A percentile compares a stretch with the other conserved stretches of the same genome.
Conservation (phyloP, 2,329 filamentous ascomycete species). For the Fonsecaea pedrosoi region DNA sequence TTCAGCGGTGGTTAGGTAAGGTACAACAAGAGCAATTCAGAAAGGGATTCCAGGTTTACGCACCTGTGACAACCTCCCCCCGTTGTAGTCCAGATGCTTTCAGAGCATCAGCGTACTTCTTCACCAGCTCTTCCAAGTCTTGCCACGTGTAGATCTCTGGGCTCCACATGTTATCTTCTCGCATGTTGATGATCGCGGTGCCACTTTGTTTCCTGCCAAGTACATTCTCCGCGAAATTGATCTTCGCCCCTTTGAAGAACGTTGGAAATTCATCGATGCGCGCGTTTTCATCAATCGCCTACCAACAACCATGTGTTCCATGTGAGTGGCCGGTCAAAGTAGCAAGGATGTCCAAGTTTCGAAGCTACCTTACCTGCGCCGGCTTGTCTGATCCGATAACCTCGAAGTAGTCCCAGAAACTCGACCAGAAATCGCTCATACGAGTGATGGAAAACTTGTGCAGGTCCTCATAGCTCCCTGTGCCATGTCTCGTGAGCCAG, state of each 20-base stretch:
- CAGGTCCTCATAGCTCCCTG: constrained; percentile 43
- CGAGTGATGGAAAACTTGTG: constrained; percentile 49
- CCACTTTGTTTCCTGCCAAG: neutral
- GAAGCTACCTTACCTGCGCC: constrained; percentile 21
- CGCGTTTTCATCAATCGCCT: constrained; percentile 47
- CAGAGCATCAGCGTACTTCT: constrained; percentile 48
- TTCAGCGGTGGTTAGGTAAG: neutral
- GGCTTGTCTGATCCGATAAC: constrained; percentile 39
- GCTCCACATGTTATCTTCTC: constrained; percentile 43
- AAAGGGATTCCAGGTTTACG: neutral
- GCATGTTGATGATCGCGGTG: constrained; percentile 19
- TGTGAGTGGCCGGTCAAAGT: neutral
- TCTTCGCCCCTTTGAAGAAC: constrained; percentile 47
- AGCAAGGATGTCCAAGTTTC: neutral
- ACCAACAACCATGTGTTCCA: no score
- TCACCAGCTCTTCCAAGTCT: constrained; percentile 47
- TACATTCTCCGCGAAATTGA: constrained; percentile 48
- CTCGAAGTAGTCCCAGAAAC: constrained; percentile 46
- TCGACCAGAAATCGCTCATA: constrained; percentile 51
- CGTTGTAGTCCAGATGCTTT: constrained; percentile 46
- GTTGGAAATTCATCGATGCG: constrained; percentile 48
- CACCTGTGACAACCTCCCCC: constrained; percentile 47
- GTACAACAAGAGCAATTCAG: no score
- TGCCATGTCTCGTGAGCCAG: no score
- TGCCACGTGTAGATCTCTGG: constrained; percentile 48